phyloP scores from a whole-genome alignment of 371 early-diverging fungal genomes.

The Saksenaea vasiformis region DNA sequence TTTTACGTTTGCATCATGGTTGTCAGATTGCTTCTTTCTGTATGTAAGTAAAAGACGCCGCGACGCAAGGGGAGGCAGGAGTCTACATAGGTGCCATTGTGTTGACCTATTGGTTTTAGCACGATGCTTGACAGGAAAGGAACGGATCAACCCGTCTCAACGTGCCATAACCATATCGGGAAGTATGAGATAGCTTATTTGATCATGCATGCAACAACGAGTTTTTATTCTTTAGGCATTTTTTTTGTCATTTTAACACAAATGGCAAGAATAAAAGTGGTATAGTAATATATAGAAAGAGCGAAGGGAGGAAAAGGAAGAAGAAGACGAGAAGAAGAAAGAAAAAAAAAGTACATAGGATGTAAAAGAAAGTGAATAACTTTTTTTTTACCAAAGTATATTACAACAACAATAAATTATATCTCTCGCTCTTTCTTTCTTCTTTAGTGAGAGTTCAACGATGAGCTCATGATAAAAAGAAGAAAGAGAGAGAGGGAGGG shows the following conservation, averaged over 20 bases:
- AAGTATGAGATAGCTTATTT: not conserved
- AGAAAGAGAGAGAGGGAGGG: not conserved
- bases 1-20: not conserved
- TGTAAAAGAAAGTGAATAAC: not conserved
- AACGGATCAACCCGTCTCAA: not conserved
- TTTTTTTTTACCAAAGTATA: not conserved
- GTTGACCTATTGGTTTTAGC: too few species aligned
- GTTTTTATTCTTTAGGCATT: not conserved
- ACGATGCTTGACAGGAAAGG: too few species aligned
- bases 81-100: too few species aligned
- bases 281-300: not conserved
- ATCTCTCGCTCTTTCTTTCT: too few species aligned
- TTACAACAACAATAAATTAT: slow-evolving; percentile 4
- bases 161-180: not conserved
- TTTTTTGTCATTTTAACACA: not conserved
- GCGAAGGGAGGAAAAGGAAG: not conserved
- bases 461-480: not conserved
- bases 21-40: not conserved
- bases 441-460: not conserved
- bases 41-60: too few species aligned
- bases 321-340: too few species aligned
- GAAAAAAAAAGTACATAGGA: not conserved
- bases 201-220: not conserved
- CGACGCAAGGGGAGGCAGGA: too few species aligned
- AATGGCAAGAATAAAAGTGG: not conserved